phyloP scores from a whole-genome alignment of 2,329 filamentous ascomycete species.

The Zymoseptoria crescenta region DNA sequence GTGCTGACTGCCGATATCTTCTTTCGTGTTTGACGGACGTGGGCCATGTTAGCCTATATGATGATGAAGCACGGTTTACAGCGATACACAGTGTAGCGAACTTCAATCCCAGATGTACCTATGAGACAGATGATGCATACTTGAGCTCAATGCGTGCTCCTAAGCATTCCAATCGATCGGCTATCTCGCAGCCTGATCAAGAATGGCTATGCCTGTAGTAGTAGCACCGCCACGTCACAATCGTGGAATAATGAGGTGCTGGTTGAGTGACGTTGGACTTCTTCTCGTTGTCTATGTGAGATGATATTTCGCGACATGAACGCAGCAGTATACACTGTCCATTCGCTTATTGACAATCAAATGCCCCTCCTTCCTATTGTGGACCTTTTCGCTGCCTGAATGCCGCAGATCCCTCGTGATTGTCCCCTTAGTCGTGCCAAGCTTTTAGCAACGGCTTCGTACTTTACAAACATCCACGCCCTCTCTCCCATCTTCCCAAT shows the following conservation, averaged over 20 bases:
- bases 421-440: conserved; percentile 3
- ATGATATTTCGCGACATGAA: neutral
- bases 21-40: neutral
- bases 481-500: conserved; percentile 57
- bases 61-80: neutral
- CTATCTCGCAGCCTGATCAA: neutral
- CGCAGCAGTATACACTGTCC: neutral
- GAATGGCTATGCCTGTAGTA: neutral
- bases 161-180: too few species aligned
- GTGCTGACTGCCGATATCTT: too few species aligned
- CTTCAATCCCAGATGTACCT: neutral
- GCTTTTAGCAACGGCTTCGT: conserved; percentile 1
- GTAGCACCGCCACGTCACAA: neutral
- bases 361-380: neutral
- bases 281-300: neutral
- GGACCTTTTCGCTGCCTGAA: neutral
- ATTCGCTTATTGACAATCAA: neutral
- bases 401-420: neutral
- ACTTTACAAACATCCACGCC: conserved; percentile 48
- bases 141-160: too few species aligned
- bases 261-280: neutral
- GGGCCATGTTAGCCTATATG: neutral
- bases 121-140: neutral
- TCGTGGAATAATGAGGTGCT: neutral
- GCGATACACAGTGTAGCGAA: neutral